Conservation (phyloP, 768 basidiomycete species). For the Boletellus ananas region DNA sequence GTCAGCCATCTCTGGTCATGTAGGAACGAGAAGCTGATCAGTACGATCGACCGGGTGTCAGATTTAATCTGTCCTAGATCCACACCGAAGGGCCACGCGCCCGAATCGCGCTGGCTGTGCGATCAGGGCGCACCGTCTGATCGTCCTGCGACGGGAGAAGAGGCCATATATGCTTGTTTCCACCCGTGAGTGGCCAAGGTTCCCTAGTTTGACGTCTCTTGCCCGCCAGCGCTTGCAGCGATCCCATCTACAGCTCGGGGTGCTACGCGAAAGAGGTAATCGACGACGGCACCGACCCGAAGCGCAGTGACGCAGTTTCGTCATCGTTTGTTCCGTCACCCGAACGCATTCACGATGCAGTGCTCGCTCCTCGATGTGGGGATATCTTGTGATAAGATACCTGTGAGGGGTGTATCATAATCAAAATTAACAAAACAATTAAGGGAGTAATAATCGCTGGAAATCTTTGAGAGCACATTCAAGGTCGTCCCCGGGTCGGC, state of each 20-base stretch:
- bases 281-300: neutral
- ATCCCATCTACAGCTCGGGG: neutral
- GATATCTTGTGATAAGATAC: neutral
- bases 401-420: neutral
- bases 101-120: conserved; percentile 22
- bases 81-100: conserved; percentile 15
- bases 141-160: conserved; percentile 12
- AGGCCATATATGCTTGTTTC: conserved; percentile 13
- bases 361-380: neutral
- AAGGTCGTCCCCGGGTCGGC: no score
- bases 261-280: neutral
- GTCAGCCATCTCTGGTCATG: conserved; percentile 13
- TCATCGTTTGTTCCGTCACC: neutral
- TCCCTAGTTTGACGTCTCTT: conserved; percentile 11
- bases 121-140: conserved; percentile 10
- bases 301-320: neutral
- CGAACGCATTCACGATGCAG: neutral
- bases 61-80: conserved; percentile 15
- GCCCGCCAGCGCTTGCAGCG: neutral
- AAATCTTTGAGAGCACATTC: neutral
- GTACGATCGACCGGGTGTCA: conserved; percentile 19
- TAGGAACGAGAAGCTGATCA: conserved; percentile 18
- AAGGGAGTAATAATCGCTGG: neutral
- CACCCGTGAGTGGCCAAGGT: conserved; percentile 6
- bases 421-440: neutral